Percentiles rank a stretch among this genome's conserved stretches.
Evolutionary conservation across 106 monocot genomes (phyloP).

Genomic region (Acorus calamus): DNA sequence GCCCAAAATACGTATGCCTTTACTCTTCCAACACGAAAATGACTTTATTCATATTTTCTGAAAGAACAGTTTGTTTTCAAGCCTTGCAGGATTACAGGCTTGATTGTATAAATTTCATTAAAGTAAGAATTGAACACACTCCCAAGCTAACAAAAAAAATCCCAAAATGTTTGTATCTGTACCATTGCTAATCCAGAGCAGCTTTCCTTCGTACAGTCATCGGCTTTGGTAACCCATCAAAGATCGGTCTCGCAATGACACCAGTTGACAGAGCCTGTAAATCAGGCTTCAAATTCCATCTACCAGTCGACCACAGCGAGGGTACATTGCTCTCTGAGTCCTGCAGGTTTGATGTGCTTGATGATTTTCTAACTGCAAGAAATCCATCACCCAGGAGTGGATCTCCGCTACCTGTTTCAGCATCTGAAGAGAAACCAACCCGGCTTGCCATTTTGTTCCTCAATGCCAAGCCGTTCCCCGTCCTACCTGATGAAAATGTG

Average conservation of each 20-base stretch:
- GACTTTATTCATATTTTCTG: no score
- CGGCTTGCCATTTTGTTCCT: conserved; percentile 45
- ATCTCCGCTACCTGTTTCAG: conserved; percentile 28
- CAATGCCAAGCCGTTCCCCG: conserved; percentile 44
- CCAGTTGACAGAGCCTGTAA: no score
- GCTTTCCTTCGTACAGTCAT: conserved; percentile 10
- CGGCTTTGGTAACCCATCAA: conserved; percentile 19
- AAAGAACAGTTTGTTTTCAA: no score
- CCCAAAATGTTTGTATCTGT: no score
- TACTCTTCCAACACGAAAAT: no score
- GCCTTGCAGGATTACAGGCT: no score
- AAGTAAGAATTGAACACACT: no score
- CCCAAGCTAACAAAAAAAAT: no score
- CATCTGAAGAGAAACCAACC: conserved; percentile 13
- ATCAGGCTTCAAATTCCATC: conserved; percentile 15
- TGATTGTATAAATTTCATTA: no score
- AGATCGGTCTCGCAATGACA: conserved; percentile 8
- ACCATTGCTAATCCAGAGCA: conserved; percentile 15
- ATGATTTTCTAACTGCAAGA: conserved; percentile 44
- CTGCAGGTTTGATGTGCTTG: conserved; percentile 26
- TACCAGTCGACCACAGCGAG: conserved; percentile 11
- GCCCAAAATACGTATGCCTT: no score
- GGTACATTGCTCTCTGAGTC: conserved; percentile 9
- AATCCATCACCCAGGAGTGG: conserved; percentile 33
- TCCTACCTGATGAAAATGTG: conserved; percentile 27